Conservation (phyloP, 768 basidiomycete genomes). For the Porphyrellus cyaneotinctus region DNA sequence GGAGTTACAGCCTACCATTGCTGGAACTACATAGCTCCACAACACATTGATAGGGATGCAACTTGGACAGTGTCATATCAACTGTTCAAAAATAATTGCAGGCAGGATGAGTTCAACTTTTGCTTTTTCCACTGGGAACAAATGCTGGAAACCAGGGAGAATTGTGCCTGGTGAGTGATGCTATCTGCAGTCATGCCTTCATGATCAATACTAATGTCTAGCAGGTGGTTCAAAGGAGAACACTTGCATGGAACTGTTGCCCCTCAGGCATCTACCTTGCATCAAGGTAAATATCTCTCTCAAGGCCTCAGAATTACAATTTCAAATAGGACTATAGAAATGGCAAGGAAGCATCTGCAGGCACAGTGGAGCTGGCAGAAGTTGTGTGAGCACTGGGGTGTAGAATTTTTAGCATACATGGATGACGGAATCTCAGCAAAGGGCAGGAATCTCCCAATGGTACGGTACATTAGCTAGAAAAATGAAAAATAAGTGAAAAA, state of each 20-base stretch:
- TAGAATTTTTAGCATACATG: background rate
- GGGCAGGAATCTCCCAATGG: too few relatives aligned
- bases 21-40: slow-evolving; percentile 10
- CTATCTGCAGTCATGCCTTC: background rate
- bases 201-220: background rate
- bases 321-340: background rate
- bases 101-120: slow-evolving; percentile 5
- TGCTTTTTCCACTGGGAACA: background rate
- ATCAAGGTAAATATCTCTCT: background rate
- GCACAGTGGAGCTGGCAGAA: slow-evolving; percentile 1
- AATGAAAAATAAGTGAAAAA: too few relatives aligned
- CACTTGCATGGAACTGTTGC: slow-evolving; percentile 11
- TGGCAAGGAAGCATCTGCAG: slow-evolving; percentile 6
- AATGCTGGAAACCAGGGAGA: background rate
- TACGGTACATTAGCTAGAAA: too few relatives aligned
- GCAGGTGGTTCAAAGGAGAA: slow-evolving; percentile 13
- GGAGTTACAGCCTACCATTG: slow-evolving; percentile 3
- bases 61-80: slow-evolving; percentile 8
- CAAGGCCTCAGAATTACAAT: slow-evolving; percentile 8
- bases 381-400: slow-evolving; percentile 1
- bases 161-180: slow-evolving; percentile 5
- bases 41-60: background rate
- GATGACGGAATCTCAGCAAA: too few relatives aligned
- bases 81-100: background rate
- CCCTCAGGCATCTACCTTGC: background rate